phyloP scores from a whole-genome alignment of 352 stramenopile species.

The Phytophthora constricta region DNA sequence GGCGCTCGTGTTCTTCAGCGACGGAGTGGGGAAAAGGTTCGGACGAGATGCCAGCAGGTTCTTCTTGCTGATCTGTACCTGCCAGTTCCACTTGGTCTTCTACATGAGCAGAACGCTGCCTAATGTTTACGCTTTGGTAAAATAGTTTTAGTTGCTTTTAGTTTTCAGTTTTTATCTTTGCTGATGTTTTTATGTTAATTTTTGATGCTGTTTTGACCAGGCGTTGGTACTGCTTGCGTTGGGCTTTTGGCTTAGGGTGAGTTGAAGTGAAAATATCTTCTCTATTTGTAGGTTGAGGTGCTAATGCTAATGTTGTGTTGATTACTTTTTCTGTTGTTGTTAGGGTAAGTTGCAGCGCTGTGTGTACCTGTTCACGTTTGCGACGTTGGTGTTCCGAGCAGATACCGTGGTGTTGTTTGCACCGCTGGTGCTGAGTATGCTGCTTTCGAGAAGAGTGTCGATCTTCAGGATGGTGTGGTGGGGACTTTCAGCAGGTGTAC shows the following conservation, averaged over 20 bases:
- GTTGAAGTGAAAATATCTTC: conserved; percentile 1
- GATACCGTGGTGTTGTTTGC: conserved; percentile 97
- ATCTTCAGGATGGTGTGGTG: conserved; percentile 82
- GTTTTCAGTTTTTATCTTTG: too few species aligned
- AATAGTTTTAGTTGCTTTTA: conserved; percentile 25
- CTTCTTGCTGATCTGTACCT: conserved; percentile 88
- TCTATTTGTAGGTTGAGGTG: background rate
- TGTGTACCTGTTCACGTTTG: conserved; percentile 90
- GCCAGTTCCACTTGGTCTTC: conserved; percentile 98
- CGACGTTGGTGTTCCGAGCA: conserved; percentile 96
- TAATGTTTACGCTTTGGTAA: conserved; percentile 96
- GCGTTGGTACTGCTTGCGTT: conserved; percentile 69
- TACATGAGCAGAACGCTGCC: conserved; percentile 97
- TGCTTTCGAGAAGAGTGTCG: conserved; percentile 72
- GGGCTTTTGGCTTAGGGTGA: conserved; percentile 70
- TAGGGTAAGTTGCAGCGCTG: conserved; percentile 50
- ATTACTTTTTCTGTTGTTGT: background rate
- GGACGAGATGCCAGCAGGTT: conserved; percentile 67
- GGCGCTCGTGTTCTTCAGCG: conserved; percentile 70
- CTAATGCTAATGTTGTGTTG: too few species aligned
- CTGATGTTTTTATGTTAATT: conserved; percentile 2
- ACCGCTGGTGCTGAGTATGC: conserved; percentile 91
- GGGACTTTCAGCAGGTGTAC: conserved; percentile 78
- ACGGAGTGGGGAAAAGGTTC: conserved; percentile 60
- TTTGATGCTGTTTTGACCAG: conserved; percentile 33